Base-by-base conservation (phyloP, 2,329 filamentous ascomycete species). In the Sporothrix variecibatus region DNA sequence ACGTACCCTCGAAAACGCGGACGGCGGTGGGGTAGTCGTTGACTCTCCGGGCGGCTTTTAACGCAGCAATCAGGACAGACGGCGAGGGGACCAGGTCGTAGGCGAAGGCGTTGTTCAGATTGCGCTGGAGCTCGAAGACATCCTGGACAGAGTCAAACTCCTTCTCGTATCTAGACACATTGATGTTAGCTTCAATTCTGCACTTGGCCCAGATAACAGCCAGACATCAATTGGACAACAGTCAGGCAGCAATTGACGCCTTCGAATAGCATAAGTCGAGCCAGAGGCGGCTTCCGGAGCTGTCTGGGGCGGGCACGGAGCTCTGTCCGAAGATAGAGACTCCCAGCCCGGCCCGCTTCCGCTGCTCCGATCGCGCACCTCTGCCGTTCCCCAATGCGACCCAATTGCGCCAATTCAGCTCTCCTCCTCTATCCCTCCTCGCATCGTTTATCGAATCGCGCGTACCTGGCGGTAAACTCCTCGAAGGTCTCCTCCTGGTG, bases 11-110 rank as follows among this genome's bases (percentile, higher is more conserved):
- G 84, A 99, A 99, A 85, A 99, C 92, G 82, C 96, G 94, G 82
- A 99, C 96, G 80, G 96, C 96, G 78, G 96, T 99, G 79, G 96
- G 96, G 88, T 92, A 98, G 88, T 99, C 96, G 86, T 99, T 98
- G 83, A 99, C 96, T 84, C 96, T 90, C 84, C 96, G 90, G 79
- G 96, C 96, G 80, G 96, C 96, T 86, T 92, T 94, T 81, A 99
- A 90, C 78, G 96, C 96, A 80, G 96, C 95, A 80, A 90, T 90
- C 84, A 98, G 90, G 82, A 99, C 96, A 79, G 93, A 91, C 78
- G 95, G 91, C 62, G 95, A 96, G 82, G 97, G 96, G 78, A 99
- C 96, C 81, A 99, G 92, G 91, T 99, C 96, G 92, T 99, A 99
- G 82, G 96, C 96, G 87, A 99, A 99, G 83, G 94, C 95, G 87